phyloP scores from a whole-genome alignment of 2,329 filamentous ascomycete genomes.

The Monilinia fructicola region DNA sequence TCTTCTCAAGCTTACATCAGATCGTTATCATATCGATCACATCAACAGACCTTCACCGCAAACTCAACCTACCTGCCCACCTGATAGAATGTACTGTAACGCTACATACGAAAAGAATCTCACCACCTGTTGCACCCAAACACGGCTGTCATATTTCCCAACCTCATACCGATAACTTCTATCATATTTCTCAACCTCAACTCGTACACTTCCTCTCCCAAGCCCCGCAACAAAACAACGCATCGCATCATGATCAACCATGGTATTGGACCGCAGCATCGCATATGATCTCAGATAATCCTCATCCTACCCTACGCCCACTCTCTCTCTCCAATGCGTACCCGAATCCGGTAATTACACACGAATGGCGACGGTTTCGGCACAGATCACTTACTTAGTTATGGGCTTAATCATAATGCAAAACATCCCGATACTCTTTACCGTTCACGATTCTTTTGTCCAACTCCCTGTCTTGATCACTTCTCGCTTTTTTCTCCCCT shows the following conservation, averaged over 20 bases:
- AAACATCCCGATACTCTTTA: slow-evolving; percentile 5
- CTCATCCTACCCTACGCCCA: background rate
- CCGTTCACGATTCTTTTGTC: background rate
- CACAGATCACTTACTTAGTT: background rate
- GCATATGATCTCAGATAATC: background rate
- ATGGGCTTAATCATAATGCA: background rate
- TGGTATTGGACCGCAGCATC: background rate
- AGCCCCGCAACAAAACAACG: background rate
- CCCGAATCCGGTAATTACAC: background rate
- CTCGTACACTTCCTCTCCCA: background rate
- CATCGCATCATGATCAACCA: slow-evolving; percentile 6
- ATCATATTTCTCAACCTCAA: slow-evolving; percentile 5
- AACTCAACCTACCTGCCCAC: background rate
- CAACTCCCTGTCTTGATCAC: background rate
- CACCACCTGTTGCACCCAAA: slow-evolving; percentile 5
- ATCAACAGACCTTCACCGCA: background rate
- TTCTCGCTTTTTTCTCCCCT: background rate
- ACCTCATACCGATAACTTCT: background rate
- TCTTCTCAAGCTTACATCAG: background rate
- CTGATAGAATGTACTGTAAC: background rate
- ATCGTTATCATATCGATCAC: background rate
- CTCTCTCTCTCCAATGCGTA: background rate
- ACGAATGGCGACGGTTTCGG: background rate
- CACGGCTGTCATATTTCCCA: background rate
- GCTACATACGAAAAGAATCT: background rate